These are phyloP conservation scores for Fusarium buxicola DNA, from an alignment of 2,329 filamentous ascomycete species.

Conservation along the genomic window DNA sequence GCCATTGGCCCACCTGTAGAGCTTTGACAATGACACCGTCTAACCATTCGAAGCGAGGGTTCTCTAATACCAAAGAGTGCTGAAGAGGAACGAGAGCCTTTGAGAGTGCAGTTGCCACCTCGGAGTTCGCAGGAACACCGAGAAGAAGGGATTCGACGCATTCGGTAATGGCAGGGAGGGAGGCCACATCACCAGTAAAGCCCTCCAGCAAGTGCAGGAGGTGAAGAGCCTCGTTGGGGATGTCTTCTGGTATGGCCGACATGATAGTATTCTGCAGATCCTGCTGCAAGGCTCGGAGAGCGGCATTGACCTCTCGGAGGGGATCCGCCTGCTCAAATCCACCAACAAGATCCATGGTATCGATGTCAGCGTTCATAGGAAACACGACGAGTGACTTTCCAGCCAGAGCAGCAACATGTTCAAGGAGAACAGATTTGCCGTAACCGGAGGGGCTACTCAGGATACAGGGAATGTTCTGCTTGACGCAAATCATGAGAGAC, in stretches of 20 bases:
- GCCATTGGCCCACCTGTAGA: constrained; percentile 86
- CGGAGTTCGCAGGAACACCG: constrained; percentile 57
- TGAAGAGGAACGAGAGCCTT: constrained; percentile 63
- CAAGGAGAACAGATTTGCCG: constrained; percentile 85
- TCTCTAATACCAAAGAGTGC: constrained; percentile 68
- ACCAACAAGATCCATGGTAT: constrained; percentile 96
- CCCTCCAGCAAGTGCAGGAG: constrained; percentile 64
- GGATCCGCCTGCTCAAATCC: constrained; percentile 96
- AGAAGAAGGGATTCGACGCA: constrained; percentile 55
- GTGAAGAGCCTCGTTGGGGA: constrained; percentile 60
- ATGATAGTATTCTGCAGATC: constrained; percentile 65
- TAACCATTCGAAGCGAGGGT: constrained; percentile 93
- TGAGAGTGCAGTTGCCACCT: constrained; percentile 60
- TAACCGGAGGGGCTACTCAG: constrained; percentile 86
- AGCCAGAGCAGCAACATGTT: constrained; percentile 81
- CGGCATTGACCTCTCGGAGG: constrained; percentile 74
- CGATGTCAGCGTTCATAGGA: constrained; percentile 92
- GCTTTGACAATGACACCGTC: constrained; percentile 93
- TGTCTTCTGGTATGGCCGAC: constrained; percentile 58
- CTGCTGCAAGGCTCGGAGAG: constrained; percentile 60
- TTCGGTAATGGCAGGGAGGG: constrained; percentile 53
- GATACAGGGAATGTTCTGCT: constrained; percentile 89
- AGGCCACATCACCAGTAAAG: constrained; percentile 53
- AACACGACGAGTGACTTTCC: constrained; percentile 85
- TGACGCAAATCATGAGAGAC: constrained; percentile 86